phyloP scores from a whole-genome alignment of 495 filamentous ascomycete species.

The Articulospora tetracladia region DNA sequence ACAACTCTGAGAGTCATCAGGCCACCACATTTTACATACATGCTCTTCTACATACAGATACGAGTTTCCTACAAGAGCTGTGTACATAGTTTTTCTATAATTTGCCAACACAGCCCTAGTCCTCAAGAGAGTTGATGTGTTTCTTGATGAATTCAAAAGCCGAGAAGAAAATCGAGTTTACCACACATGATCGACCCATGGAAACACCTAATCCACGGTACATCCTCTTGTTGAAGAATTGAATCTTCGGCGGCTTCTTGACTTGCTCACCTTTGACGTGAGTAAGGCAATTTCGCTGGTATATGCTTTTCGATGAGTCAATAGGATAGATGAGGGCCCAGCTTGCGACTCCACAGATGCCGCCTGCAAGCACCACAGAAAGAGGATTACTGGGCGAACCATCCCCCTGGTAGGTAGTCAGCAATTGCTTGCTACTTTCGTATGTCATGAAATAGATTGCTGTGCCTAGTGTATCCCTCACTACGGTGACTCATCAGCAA shows the following conservation, averaged over 20 bases:
- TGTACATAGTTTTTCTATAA: too few relatives aligned
- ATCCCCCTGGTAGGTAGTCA: slow-evolving; percentile 67
- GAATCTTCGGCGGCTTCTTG: slow-evolving; percentile 56
- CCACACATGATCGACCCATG: slow-evolving; percentile 66
- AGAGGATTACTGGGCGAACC: slow-evolving; percentile 64
- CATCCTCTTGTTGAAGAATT: slow-evolving; percentile 68
- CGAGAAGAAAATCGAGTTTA: slow-evolving; percentile 79
- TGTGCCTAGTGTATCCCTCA: slow-evolving; percentile 86
- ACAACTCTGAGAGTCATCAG: too few relatives aligned
- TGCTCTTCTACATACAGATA: too few relatives aligned
- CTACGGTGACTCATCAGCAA: slow-evolving; percentile 27
- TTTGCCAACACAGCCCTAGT: slow-evolving; percentile 5
- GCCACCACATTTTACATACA: too few relatives aligned
- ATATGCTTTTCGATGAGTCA: slow-evolving; percentile 79
- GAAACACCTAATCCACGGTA: slow-evolving; percentile 76
- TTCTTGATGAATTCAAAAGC: slow-evolving; percentile 76
- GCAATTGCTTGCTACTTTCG: slow-evolving; percentile 81
- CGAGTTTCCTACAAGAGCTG: too few relatives aligned
- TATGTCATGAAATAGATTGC: slow-evolving; percentile 91
- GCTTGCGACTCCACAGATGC: slow-evolving; percentile 73
- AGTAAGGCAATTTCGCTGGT: slow-evolving; percentile 74
- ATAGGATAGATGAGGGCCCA: slow-evolving; percentile 83
- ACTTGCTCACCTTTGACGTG: slow-evolving; percentile 56
- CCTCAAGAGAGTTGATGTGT: slow-evolving; percentile 32
- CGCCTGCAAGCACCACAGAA: slow-evolving; percentile 70